Evolutionary conservation across 805 yeast genomes (phyloP).

Genomic region (Yarrowia sp.): DNA sequence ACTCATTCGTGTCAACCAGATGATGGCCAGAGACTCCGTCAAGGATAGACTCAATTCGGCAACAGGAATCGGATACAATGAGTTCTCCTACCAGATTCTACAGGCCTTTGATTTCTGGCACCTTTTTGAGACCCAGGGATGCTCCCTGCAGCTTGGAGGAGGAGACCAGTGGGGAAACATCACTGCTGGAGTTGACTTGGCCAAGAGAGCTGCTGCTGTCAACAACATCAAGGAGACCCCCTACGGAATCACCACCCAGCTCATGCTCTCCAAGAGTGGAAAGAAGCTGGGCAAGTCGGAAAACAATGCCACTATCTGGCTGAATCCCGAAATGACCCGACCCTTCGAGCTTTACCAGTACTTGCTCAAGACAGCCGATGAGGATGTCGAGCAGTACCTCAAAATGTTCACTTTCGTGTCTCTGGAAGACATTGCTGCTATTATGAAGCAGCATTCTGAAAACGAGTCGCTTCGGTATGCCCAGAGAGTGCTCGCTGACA

Average conservation of each 20-base stretch:
- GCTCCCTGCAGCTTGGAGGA: slow-evolving; percentile 83
- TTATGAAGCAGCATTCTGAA: slow-evolving; percentile 50
- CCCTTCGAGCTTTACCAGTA: slow-evolving; percentile 83
- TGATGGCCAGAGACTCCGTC: slow-evolving; percentile 87
- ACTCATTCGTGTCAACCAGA: slow-evolving; percentile 74
- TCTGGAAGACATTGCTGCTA: slow-evolving; percentile 49
- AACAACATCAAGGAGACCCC: slow-evolving; percentile 38
- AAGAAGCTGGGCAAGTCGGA: slow-evolving; percentile 96
- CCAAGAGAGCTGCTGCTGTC: slow-evolving; percentile 27
- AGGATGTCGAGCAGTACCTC: slow-evolving; percentile 63
- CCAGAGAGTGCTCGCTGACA: slow-evolving; percentile 74
- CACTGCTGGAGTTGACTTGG: slow-evolving; percentile 86
- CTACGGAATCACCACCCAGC: slow-evolving; percentile 84
- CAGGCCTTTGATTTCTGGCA: slow-evolving; percentile 95
- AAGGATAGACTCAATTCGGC: slow-evolving; percentile 65
- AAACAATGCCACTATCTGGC: slow-evolving; percentile 84
- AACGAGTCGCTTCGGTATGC: slow-evolving; percentile 68
- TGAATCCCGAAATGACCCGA: slow-evolving; percentile 68
- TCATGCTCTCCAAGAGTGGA: slow-evolving; percentile 82
- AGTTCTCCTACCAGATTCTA: slow-evolving; percentile 85
- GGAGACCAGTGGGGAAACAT: slow-evolving; percentile 99
- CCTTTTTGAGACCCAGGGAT: slow-evolving; percentile 54
- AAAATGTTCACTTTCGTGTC: slow-evolving; percentile 81
- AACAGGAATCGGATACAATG: slow-evolving; percentile 86
- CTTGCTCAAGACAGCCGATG: slow-evolving; percentile 75